Conservation (phyloP, 2,329 filamentous ascomycete species). For the Rhynchosporium graminicola region DNA sequence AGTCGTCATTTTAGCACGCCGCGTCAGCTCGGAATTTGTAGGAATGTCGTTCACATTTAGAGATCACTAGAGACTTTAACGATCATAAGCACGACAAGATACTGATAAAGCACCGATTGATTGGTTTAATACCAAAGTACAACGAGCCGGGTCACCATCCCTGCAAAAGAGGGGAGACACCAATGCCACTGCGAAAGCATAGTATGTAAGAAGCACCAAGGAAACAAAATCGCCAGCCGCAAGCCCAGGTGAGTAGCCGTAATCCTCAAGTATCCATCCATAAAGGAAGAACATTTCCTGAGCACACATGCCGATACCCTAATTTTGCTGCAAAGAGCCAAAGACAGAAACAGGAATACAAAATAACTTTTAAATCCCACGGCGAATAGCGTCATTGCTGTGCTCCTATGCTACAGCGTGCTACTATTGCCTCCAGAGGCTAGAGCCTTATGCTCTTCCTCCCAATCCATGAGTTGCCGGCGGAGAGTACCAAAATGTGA, state of each 20-base stretch:
- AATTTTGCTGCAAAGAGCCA: constrained; percentile 13
- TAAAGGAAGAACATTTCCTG: constrained; percentile 17
- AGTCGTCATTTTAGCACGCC: neutral
- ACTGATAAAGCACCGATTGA: constrained; percentile 9
- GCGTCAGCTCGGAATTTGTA: constrained; percentile 10
- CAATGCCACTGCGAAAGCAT: constrained; percentile 28
- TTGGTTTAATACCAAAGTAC: constrained; percentile 12
- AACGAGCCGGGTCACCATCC: constrained; percentile 37
- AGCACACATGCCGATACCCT: constrained; percentile 11
- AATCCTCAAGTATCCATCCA: constrained; percentile 12
- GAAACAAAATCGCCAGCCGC: constrained; percentile 13
- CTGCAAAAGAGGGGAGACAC: constrained; percentile 37
- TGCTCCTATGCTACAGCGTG: constrained; percentile 33
- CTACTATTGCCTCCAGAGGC: constrained; percentile 38
- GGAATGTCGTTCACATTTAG: neutral
- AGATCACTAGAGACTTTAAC: neutral
- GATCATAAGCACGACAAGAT: neutral
- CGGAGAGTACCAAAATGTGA: constrained; percentile 29
- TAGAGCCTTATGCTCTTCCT: constrained; percentile 35
- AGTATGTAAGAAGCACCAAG: constrained; percentile 20
- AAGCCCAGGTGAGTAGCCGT: constrained; percentile 11
- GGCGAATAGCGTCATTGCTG: constrained; percentile 37
- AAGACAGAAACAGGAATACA: constrained; percentile 25
- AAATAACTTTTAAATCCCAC: constrained; percentile 32
- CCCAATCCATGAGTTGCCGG: constrained; percentile 41